A percentile compares a stretch with the other conserved stretches of the same genome.
phyloP scores from a whole-genome alignment of 306 rosid species.

The Rubus parviflorus region DNA sequence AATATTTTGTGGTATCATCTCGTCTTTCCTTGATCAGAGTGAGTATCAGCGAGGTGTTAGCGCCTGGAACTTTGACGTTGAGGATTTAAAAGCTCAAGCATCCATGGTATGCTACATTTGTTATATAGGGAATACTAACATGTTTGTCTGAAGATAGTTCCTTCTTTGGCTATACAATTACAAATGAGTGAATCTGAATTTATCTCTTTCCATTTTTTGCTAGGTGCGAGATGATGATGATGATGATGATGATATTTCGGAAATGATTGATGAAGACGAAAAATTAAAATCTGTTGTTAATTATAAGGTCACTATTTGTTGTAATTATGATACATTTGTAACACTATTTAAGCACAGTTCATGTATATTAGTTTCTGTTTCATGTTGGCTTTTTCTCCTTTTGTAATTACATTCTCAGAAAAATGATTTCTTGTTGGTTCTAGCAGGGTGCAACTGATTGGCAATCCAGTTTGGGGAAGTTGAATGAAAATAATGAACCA shows the following conservation, averaged over 20 bases:
- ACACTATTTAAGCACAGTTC: background rate
- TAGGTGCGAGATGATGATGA: conserved; percentile 70
- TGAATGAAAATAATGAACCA: conserved; percentile 43
- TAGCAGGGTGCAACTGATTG: conserved; percentile 54
- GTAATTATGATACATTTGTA: background rate
- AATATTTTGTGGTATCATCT: background rate
- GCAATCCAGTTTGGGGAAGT: conserved; percentile 46
- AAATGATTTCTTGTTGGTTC: conserved; percentile 13
- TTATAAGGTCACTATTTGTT: conserved; percentile 36
- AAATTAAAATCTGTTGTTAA: conserved; percentile 31
- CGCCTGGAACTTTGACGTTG: conserved; percentile 96
- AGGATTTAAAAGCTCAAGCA: conserved; percentile 96
- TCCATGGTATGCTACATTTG: conserved; percentile 61
- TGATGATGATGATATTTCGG: conserved; percentile 61
- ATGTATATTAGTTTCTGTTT: conserved; percentile 6
- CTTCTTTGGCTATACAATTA: background rate
- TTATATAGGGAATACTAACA: background rate
- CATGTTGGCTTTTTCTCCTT: conserved; percentile 2
- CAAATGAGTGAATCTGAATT: conserved; percentile 21
- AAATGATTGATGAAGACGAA: conserved; percentile 71
- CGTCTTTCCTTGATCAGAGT: conserved; percentile 53
- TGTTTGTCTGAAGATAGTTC: background rate
- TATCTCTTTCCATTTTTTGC: conserved; percentile 19
- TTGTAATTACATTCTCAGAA: background rate
- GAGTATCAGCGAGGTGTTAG: conserved; percentile 99